Evolutionary conservation across 2,329 filamentous ascomycete species (phyloP), one percentile per base, ranked within the genome.

Genomic region (Volutella citrinella): DNA sequence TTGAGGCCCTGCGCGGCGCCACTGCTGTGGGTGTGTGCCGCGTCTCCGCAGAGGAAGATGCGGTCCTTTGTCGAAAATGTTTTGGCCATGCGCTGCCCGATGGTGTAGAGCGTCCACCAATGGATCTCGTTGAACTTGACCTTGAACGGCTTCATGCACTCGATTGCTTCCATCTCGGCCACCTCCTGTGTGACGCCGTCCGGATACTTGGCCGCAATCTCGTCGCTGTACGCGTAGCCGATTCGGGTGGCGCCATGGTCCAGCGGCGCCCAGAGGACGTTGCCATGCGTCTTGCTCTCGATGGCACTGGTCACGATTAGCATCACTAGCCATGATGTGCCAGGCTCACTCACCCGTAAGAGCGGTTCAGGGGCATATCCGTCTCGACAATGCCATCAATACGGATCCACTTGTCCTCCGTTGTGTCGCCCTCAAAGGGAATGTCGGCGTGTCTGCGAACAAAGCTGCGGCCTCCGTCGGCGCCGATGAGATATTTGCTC

Each of bases 71-170:
- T n/a, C n/a, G n/a, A n/a, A n/a, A n/a, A n/a, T n/a, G n/a, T n/a
- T n/a, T n/a, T n/a, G n/a, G n/a, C n/a, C n/a, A n/a, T n/a, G n/a
- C n/a, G n/a, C n/a, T n/a, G n/a, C n/a, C n/a, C n/a, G n/a, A n/a
- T n/a, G n/a, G n/a, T 27, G 18, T 34, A 34, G 13, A 21, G 68
- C 3, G 71, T 77, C 68, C 75, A 81, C 77, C 77, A 81, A 53
- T 72, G 36, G 5, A 66, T 52, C 25, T 58, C 51, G 33, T 65
- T 60, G 34, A 68, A 67, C 20, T 59, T 52, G 14, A 68, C 38
- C 5, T 49, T 54, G 47, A 69, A 70, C 1, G 67, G 66, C 27
- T 59, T 61, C 29, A 68, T 60, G 17, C 56, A 54, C 34, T 59
- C 60, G 19, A 61, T 59, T 3, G 73, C 74, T 27, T 73, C 66